Conservation (phyloP, 768 basidiomycete species). For the Lactarius pseudohatsudake region DNA sequence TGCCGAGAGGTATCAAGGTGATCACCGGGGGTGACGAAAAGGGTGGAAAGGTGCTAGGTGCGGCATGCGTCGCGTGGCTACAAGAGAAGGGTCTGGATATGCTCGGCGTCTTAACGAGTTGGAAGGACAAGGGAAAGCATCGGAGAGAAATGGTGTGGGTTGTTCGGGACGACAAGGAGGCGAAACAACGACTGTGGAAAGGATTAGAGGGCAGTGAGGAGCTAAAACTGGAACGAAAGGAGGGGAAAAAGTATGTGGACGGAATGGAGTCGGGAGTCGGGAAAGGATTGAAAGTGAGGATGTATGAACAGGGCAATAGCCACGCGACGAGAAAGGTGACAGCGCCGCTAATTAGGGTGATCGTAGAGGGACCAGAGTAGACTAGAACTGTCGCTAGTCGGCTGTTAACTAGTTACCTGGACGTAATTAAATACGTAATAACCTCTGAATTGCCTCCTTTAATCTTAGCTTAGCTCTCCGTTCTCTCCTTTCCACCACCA, state of each 20-base stretch:
- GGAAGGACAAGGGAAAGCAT: constrained; percentile 56
- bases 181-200: constrained; percentile 52
- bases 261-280: constrained; percentile 36
- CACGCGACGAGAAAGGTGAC: constrained; percentile 26
- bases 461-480: neutral
- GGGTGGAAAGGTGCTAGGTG: constrained; percentile 40
- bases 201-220: constrained; percentile 58
- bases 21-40: constrained; percentile 50
- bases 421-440: constrained; percentile 24
- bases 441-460: constrained; percentile 7
- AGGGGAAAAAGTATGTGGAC: constrained; percentile 31
- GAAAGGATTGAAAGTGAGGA: constrained; percentile 11
- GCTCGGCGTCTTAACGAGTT: constrained; percentile 81
- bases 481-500: constrained; percentile 13
- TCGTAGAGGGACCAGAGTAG: constrained; percentile 10
- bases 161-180: constrained; percentile 43
- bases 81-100: constrained; percentile 59
- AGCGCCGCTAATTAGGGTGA: constrained; percentile 18
- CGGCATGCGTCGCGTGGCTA: constrained; percentile 58
- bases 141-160: constrained; percentile 69
- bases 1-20: constrained; percentile 64
- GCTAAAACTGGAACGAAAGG: constrained; percentile 49
- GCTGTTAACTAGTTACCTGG: neutral
- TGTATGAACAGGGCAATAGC: constrained; percentile 25
- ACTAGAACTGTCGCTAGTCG: neutral